Evolutionary conservation across 2,329 filamentous ascomycete genomes (phyloP), one percentile per base, ranked within the genome.

Genomic region (Dryadomyces sulphureus): DNA sequence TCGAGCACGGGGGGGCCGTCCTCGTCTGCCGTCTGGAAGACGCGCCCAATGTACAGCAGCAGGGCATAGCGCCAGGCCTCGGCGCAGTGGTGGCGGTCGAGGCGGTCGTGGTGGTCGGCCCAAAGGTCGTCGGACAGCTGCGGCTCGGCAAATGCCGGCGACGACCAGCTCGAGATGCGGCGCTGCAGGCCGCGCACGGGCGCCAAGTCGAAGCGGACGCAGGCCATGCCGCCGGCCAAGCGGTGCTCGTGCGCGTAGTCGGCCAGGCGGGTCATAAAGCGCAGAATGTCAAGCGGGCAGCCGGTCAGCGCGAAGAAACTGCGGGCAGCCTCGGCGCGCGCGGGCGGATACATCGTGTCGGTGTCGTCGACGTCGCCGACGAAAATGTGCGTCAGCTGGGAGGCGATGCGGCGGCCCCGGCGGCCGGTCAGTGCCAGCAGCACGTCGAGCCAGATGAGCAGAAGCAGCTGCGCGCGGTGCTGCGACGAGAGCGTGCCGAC

Each of bases 361-460:
- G 17, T 12, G n/a, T 40, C 35, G n/a, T 38, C 36, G n/a, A 44
- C 27, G 17, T 43, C 19, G 21, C 57, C 53, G 14, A 43, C 49
- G 12, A 50, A 48, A 12, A 56, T 27, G 25, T 48, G n/a, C n/a
- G n/a, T n/a, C n/a, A n/a, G n/a, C n/a, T n/a, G 21, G 43, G 53
- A 43, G 27, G 54, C 48, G 3, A 62, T 46, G 1, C 58, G 50
- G n/a, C 53, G 53, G 7, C 54, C 54, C 21, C 56, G 52, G 5
- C 60, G 55, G 12, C 55, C 59, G 8, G 59, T 57, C 5, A 63
- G 45, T 4, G 61, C 60, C 1, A 61, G 50, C 0, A 58, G 60
- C 19, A 58, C 57, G 35, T 63, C 60, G 55, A 54, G 60, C 60
- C 59, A 62, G 11, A 59, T 48, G 0, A 62, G 45, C 54, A 62